Evolutionary conservation across 2,329 filamentous ascomycete species (phyloP).

Genomic region (Albifimbria verrucaria): DNA sequence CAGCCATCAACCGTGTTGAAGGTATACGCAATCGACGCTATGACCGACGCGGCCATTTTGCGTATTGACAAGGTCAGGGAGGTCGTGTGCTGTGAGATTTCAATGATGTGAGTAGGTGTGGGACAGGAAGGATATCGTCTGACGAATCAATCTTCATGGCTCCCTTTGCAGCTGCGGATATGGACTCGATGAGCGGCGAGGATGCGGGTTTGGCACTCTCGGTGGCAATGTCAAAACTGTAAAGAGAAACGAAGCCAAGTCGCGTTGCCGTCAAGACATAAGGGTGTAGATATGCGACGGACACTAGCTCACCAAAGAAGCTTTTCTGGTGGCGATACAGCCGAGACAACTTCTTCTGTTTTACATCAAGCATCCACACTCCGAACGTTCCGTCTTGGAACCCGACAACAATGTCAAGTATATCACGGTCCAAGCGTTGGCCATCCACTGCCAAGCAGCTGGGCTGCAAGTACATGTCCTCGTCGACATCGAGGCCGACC

Average conservation of each 20-base stretch:
- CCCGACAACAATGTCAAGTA: slow-evolving; percentile 62
- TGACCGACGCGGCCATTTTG: slow-evolving; percentile 57
- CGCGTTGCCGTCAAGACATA: slow-evolving; percentile 78
- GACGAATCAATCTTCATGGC: not conserved
- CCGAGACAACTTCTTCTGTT: slow-evolving; percentile 38
- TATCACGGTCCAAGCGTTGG: slow-evolving; percentile 34
- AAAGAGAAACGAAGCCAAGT: slow-evolving; percentile 71
- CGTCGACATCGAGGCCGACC: slow-evolving; percentile 26
- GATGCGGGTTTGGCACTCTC: not conserved
- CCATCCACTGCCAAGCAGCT: slow-evolving; percentile 66
- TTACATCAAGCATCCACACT: slow-evolving; percentile 60
- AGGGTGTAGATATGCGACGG: slow-evolving; percentile 69
- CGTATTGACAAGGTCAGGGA: slow-evolving; percentile 78
- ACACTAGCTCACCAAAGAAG: slow-evolving; percentile 62
- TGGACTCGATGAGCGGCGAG: not conserved
- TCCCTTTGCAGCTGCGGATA: not conserved
- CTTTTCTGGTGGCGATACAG: slow-evolving; percentile 60
- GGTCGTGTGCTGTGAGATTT: slow-evolving; percentile 75
- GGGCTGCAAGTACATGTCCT: slow-evolving; percentile 36
- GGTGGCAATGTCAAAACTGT: slow-evolving; percentile 52
- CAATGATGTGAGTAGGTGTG: slow-evolving; percentile 67
- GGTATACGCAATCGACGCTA: slow-evolving; percentile 86
- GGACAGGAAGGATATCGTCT: slow-evolving; percentile 16
- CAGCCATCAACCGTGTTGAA: slow-evolving; percentile 76
- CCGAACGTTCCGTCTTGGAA: slow-evolving; percentile 70